Percentiles rank a stretch among this genome's conserved stretches.
These are phyloP conservation scores for Clavispora santaluciae DNA, from an alignment of 805 yeast genomes.

Conservation along the genomic window DNA sequence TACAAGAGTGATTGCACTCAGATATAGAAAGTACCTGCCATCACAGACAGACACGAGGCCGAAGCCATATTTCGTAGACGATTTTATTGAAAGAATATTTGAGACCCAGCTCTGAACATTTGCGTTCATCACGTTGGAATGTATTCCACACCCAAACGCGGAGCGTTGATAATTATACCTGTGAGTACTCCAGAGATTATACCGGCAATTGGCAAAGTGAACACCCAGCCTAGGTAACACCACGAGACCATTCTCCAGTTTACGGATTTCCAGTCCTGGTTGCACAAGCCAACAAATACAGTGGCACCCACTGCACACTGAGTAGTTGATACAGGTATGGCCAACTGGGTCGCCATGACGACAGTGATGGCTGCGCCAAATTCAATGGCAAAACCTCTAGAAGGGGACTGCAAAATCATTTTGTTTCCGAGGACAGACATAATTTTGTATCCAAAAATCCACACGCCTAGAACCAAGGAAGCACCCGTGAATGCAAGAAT, in stretches of 20 bases:
- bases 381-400: constrained; percentile 74
- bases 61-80: too few species aligned
- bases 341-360: constrained; percentile 68
- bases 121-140: constrained; percentile 7
- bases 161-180: constrained; percentile 63
- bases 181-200: constrained; percentile 61
- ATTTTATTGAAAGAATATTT: too few species aligned
- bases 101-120: too few species aligned
- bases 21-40: too few species aligned
- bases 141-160: constrained; percentile 35
- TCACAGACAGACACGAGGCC: too few species aligned
- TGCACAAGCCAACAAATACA: constrained; percentile 70
- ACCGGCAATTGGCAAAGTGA: constrained; percentile 73
- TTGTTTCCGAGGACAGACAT: constrained; percentile 71
- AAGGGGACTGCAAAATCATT: constrained; percentile 69
- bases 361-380: constrained; percentile 74
- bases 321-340: constrained; percentile 72
- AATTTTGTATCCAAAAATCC: constrained; percentile 69
- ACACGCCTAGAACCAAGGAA: constrained; percentile 60
- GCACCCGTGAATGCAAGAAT: constrained; percentile 63
- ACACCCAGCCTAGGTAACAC: constrained; percentile 68
- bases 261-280: constrained; percentile 55
- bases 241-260: constrained; percentile 76
- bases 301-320: constrained; percentile 78
- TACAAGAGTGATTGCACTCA: too few species aligned